Percentiles rank a stretch among this genome's conserved stretches.
Evolutionary conservation across 106 monocot species (phyloP).

Genomic region (Dendrobium catenatum): DNA sequence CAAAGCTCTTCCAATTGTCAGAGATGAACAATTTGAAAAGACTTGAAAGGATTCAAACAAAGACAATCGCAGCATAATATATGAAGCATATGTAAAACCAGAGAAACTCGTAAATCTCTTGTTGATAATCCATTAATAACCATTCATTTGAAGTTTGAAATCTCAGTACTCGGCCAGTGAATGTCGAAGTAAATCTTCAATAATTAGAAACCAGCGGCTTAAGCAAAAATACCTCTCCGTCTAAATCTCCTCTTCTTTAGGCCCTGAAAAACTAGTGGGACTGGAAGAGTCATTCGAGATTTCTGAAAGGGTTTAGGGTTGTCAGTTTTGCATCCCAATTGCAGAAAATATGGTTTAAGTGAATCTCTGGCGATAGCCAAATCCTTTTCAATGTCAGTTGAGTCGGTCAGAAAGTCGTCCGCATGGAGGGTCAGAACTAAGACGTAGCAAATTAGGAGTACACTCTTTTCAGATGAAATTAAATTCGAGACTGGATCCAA

Average conservation of each 20-base stretch:
- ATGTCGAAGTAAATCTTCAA: no score
- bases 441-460: conserved; percentile 75
- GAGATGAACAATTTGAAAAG: no score
- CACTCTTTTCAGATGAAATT: conserved; percentile 43
- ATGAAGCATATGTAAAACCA: no score
- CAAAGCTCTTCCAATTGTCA: no score
- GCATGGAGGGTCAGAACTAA: conserved; percentile 77
- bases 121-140: no score
- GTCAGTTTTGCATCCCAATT: conserved; percentile 41
- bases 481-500: conserved; percentile 36
- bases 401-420: conserved; percentile 47
- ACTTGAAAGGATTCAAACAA: no score
- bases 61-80: no score
- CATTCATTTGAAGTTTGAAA: no score
- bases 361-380: conserved; percentile 32
- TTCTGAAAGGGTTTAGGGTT: neutral
- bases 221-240: neutral
- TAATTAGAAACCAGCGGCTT: neutral
- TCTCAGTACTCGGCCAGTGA: no score
- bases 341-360: conserved; percentile 46
- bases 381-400: conserved; percentile 62
- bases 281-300: conserved; percentile 36
- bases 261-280: conserved; percentile 48
- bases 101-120: no score
- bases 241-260: neutral